Conservation (phyloP, 352 stramenopile species). For the Phytopythium aichiense region DNA sequence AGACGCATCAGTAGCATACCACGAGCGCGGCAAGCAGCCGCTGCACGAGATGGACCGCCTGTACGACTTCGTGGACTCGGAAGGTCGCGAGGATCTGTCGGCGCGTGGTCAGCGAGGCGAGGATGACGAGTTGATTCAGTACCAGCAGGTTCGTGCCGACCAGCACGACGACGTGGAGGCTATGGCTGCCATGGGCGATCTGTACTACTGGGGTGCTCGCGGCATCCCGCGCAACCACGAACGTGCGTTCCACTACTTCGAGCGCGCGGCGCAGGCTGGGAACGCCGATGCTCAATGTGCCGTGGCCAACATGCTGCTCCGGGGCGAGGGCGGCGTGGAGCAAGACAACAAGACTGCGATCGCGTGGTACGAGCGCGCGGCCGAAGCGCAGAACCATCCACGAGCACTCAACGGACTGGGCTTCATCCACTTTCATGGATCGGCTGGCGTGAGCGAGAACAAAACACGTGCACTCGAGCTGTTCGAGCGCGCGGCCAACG, state of each 20-base stretch:
- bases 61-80: conserved; percentile 49
- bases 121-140: conserved; percentile 86
- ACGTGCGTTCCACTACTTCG: conserved; percentile 72
- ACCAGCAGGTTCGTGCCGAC: conserved; percentile 76
- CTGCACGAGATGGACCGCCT: conserved; percentile 73
- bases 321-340: conserved; percentile 65
- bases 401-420: conserved; percentile 86
- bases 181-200: conserved; percentile 82
- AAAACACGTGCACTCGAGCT: conserved; percentile 70
- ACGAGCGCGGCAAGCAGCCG: conserved; percentile 70
- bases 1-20: conserved; percentile 43
- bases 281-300: conserved; percentile 58
- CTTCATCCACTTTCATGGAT: conserved; percentile 87
- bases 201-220: conserved; percentile 88
- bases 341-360: conserved; percentile 76
- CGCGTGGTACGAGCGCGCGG: conserved; percentile 72
- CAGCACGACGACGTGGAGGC: conserved; percentile 67
- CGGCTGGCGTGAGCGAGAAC: conserved; percentile 60
- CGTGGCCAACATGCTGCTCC: conserved; percentile 83
- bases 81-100: conserved; percentile 48
- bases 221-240: conserved; percentile 69
- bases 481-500: conserved; percentile 78
- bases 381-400: conserved; percentile 51
- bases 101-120: conserved; percentile 40
- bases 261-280: conserved; percentile 51